A percentile compares a stretch with the other conserved stretches of the same genome.
phyloP scores from a whole-genome alignment of 2,329 filamentous ascomycete species.

The Zymoseptoria pseudotritici region DNA sequence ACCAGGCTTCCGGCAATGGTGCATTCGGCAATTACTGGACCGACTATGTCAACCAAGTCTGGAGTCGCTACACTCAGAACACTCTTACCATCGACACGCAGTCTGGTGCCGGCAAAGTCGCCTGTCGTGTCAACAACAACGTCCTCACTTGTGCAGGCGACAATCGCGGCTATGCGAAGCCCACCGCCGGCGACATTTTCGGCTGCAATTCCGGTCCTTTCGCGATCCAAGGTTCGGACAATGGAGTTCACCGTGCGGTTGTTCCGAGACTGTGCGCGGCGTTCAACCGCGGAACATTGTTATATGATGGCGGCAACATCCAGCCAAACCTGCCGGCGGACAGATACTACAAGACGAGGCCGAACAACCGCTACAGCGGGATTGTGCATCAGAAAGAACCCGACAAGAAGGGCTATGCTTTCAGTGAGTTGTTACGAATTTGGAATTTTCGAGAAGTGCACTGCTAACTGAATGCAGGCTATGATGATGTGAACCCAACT shows the following conservation, averaged over 20 bases:
- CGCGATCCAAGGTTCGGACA: constrained; percentile 35
- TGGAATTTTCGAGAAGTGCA: neutral
- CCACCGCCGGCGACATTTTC: constrained; percentile 58
- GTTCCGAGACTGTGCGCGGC: constrained; percentile 69
- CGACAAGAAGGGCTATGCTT: constrained; percentile 58
- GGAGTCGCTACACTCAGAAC: constrained; percentile 39
- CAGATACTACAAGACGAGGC: constrained; percentile 38
- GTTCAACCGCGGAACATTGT: constrained; percentile 65
- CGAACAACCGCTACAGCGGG: constrained; percentile 47
- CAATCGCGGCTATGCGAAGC: constrained; percentile 46
- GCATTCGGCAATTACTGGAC: constrained; percentile 46
- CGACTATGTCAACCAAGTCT: constrained; percentile 45
- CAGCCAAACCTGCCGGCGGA: constrained; percentile 37
- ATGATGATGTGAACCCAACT: constrained; percentile 53
- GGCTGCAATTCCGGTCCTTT: constrained; percentile 60
- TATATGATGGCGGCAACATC: constrained; percentile 42
- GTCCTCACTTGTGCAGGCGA: constrained; percentile 37
- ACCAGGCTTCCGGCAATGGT: constrained; percentile 36
- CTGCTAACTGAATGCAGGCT: constrained; percentile 26
- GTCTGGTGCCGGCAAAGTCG: constrained; percentile 46
- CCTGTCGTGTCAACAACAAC: constrained; percentile 39
- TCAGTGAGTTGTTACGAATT: constrained; percentile 33
- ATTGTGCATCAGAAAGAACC: constrained; percentile 54
- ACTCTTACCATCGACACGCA: constrained; percentile 59
- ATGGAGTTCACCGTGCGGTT: constrained; percentile 47